phyloP scores from a whole-genome alignment of 1,284 basidiomycete genomes.

The Trametes sp. region DNA sequence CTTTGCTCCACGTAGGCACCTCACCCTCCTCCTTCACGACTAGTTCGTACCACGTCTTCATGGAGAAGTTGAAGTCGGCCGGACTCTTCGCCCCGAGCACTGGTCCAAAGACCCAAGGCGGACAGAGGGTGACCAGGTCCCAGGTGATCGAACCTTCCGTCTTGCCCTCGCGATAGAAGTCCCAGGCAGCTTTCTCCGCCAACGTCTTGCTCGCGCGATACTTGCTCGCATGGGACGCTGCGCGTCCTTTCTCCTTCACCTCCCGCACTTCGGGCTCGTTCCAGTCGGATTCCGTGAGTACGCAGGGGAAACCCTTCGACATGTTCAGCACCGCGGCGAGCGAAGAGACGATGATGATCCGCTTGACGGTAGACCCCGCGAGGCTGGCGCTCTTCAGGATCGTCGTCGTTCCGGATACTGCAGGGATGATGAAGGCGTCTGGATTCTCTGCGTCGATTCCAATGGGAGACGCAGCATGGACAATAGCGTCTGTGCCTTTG shows the following conservation, averaged over 20 bases:
- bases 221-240: constrained; percentile 14
- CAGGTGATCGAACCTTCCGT: constrained; percentile 4
- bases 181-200: constrained; percentile 29
- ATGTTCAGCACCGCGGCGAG: constrained; percentile 16
- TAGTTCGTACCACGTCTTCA: background rate
- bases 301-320: background rate
- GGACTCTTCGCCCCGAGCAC: constrained; percentile 25
- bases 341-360: constrained; percentile 29
- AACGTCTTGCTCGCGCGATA: constrained; percentile 29
- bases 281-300: constrained; percentile 32
- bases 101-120: constrained; percentile 19
- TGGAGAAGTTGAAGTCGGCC: constrained; percentile 17
- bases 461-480: constrained; percentile 55
- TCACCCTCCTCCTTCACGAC: background rate
- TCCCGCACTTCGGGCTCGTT: constrained; percentile 28
- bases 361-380: constrained; percentile 19
- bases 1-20: constrained; percentile 1
- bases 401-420: constrained; percentile 67
- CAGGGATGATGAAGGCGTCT: constrained; percentile 63
- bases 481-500: constrained; percentile 39
- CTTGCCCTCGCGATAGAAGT: background rate
- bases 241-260: constrained; percentile 21
- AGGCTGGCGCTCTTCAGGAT: constrained; percentile 47
- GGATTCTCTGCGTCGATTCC: background rate
- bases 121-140: constrained; percentile 20